A percentile compares a stretch with the other conserved stretches of the same genome.
These are phyloP conservation scores for Mucor velutinosus DNA, from an alignment of 371 early-diverging fungal species.

Conservation along the genomic window DNA sequence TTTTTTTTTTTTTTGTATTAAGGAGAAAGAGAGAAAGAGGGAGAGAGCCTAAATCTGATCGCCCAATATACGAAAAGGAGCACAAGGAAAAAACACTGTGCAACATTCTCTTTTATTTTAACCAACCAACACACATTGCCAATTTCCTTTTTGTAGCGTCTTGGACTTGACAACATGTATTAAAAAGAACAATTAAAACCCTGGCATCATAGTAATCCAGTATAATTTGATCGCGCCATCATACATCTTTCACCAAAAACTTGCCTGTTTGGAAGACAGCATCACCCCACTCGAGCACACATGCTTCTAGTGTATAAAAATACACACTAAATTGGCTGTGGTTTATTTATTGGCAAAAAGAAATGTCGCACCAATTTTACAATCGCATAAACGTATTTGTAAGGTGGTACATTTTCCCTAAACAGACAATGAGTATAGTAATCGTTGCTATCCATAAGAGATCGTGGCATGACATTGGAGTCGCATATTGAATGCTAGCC, in stretches of 20 bases:
- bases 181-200: background rate
- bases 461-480: too few relatives aligned
- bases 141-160: background rate
- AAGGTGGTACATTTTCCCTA: background rate
- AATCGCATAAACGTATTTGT: background rate
- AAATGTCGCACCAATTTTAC: background rate
- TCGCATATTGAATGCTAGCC: too few relatives aligned
- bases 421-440: too few relatives aligned
- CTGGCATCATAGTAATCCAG: background rate
- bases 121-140: background rate
- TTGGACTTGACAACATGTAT: background rate
- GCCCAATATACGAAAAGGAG: constrained; percentile 5
- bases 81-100: background rate
- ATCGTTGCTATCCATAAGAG: too few relatives aligned
- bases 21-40: background rate
- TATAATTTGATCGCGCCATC: background rate
- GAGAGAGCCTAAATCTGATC: background rate
- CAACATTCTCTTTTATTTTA: background rate
- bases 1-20: background rate
- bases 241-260: background rate
- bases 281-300: background rate
- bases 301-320: background rate
- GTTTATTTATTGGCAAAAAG: background rate
- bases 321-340: background rate
- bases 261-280: background rate